A percentile compares a stretch with the other conserved stretches of the same genome.
phyloP scores from a whole-genome alignment of 192 early-diverging fungal genomes.

The Coemansia sp. region DNA sequence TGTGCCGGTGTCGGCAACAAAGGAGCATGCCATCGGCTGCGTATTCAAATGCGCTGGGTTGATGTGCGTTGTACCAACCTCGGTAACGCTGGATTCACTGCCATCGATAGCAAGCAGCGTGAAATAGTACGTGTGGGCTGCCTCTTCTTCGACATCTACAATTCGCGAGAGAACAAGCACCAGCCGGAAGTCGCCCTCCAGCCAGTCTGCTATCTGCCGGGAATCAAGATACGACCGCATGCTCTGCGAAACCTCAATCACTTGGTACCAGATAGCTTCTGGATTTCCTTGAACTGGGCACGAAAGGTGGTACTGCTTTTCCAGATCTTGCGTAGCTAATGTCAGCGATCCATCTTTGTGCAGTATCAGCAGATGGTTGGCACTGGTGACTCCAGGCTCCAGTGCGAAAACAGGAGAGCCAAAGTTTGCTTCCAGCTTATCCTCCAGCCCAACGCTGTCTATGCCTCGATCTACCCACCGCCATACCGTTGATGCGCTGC shows the following conservation, averaged over 20 bases:
- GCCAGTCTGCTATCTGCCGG: constrained; percentile 49
- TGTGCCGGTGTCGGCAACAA: constrained; percentile 44
- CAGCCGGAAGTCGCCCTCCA: constrained; percentile 30
- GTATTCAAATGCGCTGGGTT: constrained; percentile 27
- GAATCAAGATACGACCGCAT: constrained; percentile 55
- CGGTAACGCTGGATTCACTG: constrained; percentile 20
- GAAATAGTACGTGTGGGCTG: constrained; percentile 15
- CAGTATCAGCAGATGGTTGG: constrained; percentile 31
- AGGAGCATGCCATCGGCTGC: constrained; percentile 43
- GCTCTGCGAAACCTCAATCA: constrained; percentile 43
- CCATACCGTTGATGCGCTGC: constrained; percentile 32
- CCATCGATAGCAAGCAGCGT: constrained; percentile 38
- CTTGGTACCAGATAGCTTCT: constrained; percentile 42
- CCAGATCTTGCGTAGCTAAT: constrained; percentile 19
- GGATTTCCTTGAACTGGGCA: constrained; percentile 14
- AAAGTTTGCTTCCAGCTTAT: constrained; percentile 26
- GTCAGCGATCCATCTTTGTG: constrained; percentile 39
- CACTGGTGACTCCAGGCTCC: constrained; percentile 32
- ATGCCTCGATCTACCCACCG: constrained; percentile 51
- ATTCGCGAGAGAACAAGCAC: constrained; percentile 22
- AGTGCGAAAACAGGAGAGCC: constrained; percentile 25
- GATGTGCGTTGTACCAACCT: constrained; percentile 46
- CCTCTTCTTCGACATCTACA: constrained; percentile 16
- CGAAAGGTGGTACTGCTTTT: constrained; percentile 7
- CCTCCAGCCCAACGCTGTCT: constrained; percentile 44